These are phyloP conservation scores for Boletus sp. DNA, from an alignment of 1,284 basidiomycete genomes.

Conservation along the genomic window DNA sequence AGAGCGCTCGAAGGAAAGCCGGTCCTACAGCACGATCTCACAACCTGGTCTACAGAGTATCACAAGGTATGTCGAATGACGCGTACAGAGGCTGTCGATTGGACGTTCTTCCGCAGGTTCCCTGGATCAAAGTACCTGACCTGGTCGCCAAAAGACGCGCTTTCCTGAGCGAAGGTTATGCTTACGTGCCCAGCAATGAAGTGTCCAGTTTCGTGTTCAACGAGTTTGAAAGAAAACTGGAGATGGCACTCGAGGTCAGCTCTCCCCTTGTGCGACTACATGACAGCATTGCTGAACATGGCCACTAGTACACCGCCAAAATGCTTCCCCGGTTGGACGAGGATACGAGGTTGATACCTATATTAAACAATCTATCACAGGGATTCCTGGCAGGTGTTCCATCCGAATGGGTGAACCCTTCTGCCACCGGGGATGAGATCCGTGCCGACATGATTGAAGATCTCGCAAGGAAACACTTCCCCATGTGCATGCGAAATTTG, in stretches of 20 bases:
- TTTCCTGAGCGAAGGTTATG: constrained; percentile 78
- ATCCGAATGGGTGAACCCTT: constrained; percentile 69
- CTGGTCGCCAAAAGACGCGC: constrained; percentile 86
- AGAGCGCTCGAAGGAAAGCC: constrained; percentile 32
- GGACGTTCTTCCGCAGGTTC: constrained; percentile 37
- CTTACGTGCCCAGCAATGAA: constrained; percentile 83
- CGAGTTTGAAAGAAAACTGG: constrained; percentile 79
- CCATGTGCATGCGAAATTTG: constrained; percentile 92
- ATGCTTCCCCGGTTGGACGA: constrained; percentile 93
- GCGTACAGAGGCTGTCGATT: background rate
- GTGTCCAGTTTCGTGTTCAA: constrained; percentile 87
- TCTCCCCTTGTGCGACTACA: background rate
- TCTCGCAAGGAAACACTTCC: constrained; percentile 86
- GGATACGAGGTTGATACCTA: constrained; percentile 87
- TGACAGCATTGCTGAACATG: constrained; percentile 2
- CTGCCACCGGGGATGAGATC: constrained; percentile 60
- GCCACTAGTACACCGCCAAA: constrained; percentile 73
- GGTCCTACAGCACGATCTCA: fast-evolving
- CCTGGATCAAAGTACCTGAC: constrained; percentile 92
- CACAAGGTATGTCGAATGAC: constrained; percentile 54
- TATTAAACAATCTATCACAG: constrained; percentile 90
- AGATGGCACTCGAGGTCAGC: constrained; percentile 75
- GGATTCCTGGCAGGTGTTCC: constrained; percentile 92
- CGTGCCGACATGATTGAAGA: constrained; percentile 94
- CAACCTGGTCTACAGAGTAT: constrained; percentile 38